phyloP scores from a whole-genome alignment of 2,329 filamentous ascomycete species.

The Fusarium subglutinans region DNA sequence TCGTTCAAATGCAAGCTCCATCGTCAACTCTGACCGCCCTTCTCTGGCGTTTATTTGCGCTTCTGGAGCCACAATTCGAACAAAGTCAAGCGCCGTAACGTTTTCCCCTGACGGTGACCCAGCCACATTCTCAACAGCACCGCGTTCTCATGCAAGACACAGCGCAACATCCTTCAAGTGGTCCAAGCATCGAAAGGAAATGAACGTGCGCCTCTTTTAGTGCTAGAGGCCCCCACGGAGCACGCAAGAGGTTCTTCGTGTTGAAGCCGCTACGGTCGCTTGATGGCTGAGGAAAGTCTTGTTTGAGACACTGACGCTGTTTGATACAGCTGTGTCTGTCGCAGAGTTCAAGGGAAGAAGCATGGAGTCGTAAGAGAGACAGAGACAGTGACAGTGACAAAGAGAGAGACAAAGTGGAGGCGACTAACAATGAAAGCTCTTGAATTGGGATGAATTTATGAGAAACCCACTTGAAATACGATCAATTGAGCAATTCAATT shows the following conservation, averaged over 20 bases:
- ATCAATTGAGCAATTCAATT: background rate
- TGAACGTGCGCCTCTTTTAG: constrained; percentile 26
- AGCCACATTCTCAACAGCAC: constrained; percentile 14
- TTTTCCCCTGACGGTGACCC: background rate
- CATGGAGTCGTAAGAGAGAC: background rate
- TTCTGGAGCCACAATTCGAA: constrained; percentile 2
- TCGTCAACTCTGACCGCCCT: constrained; percentile 1
- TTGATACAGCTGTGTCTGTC: constrained; percentile 10
- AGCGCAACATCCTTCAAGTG: constrained; percentile 6
- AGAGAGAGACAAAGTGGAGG: constrained; percentile 8
- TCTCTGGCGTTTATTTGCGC: constrained; percentile 2
- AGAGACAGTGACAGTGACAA: background rate
- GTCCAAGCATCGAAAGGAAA: constrained; percentile 27
- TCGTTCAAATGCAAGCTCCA: background rate
- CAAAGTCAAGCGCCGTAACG: background rate
- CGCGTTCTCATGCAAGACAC: constrained; percentile 4
- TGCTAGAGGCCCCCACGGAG: constrained; percentile 15
- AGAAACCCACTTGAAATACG: constrained; percentile 4
- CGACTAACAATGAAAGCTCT: background rate
- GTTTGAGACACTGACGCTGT: constrained; percentile 20
- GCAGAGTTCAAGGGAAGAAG: constrained; percentile 10
- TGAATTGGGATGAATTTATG: background rate
- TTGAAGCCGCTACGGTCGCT: constrained; percentile 1
- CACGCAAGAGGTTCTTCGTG: constrained; percentile 22
- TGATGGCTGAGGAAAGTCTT: background rate